Evolutionary conservation across 129 eudicot species (phyloP).

Genomic region (Lactuca sativa): DNA sequence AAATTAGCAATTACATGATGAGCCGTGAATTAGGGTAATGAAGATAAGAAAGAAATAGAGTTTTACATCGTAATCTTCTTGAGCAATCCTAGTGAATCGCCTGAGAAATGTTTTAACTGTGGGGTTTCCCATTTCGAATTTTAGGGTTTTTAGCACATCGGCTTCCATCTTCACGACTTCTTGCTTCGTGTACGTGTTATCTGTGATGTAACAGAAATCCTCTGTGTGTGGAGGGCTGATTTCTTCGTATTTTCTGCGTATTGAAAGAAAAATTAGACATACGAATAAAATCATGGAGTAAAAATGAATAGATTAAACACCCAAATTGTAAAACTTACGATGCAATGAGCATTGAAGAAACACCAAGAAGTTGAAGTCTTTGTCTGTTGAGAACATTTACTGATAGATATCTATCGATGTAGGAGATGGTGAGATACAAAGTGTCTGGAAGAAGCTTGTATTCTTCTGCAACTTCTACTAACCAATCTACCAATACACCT

Average conservation of each 20-base stretch:
- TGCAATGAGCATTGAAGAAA: constrained; percentile 92
- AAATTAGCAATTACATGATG: constrained; percentile 10
- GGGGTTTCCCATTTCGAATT: constrained; percentile 63
- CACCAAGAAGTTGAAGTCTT: constrained; percentile 87
- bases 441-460: constrained; percentile 79
- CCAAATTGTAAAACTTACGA: constrained; percentile 46
- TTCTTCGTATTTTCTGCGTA: constrained; percentile 80
- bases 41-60: not conserved
- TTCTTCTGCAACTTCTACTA: constrained; percentile 87
- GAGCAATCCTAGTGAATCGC: constrained; percentile 47
- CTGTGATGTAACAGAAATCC: constrained; percentile 66
- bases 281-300: not conserved
- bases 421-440: constrained; percentile 63
- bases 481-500: constrained; percentile 85
- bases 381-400: constrained; percentile 54
- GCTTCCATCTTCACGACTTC: constrained; percentile 90
- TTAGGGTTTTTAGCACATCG: constrained; percentile 52
- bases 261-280: not conserved
- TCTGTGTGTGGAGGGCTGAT: constrained; percentile 66
- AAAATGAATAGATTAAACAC: not conserved
- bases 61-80: constrained; percentile 52
- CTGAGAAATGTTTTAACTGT: constrained; percentile 66
- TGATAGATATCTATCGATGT: constrained; percentile 78
- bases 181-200: constrained; percentile 64
- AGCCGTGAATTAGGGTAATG: not conserved